Base-by-base conservation (phyloP, 805 yeast genomes). In the Metschnikowia shivogae region DNA sequence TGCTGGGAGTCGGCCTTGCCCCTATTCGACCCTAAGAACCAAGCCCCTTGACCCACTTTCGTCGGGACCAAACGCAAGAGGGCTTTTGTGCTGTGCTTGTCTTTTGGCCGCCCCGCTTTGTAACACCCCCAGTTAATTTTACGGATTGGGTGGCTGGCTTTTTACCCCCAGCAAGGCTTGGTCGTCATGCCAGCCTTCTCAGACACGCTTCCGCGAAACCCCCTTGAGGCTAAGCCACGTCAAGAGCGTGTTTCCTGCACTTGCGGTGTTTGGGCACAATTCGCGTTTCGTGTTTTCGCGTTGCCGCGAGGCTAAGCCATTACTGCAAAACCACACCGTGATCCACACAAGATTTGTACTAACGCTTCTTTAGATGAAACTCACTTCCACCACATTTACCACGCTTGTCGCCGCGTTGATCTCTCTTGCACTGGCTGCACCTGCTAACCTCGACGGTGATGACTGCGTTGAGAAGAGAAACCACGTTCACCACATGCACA, bases 401-500 rank as follows among this genome's bases (percentile, higher is more conserved):
- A 40, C 52, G 13, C 43, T 45, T 35, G 42, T 47, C 12, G 30
- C 53, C 42, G 44, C 50, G 39, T 26, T 43, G 34, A 49, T 52
- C 24, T 39, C 54, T 5, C 36, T 49, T 14, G 42, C 49, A 6
- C 37, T 45, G 24, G 49, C 57, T 26, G 54, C 55, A 11, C 53
- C 57, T n/a, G 49, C 58, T 11, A 45, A 44, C 36, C 32, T 46
- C 38, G 47, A 42, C 28, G 53, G 40, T 28, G 47, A 39, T 3
- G 51, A 54, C 44, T 54, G 58, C 32, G 41, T 47, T 14, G 49
- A 53, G 13, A 51, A 49, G 46, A 45, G 47, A 27, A 38, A 43
- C 33, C 86, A 81, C 68, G 73, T 73, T 47, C 85, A 82, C 69
- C 83, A 76, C 68, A 77, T 68, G 62, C 82, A 75, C 65, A 80